Base-by-base conservation (phyloP, 192 early-diverging fungal species). In the Obelidium mucronatum region DNA sequence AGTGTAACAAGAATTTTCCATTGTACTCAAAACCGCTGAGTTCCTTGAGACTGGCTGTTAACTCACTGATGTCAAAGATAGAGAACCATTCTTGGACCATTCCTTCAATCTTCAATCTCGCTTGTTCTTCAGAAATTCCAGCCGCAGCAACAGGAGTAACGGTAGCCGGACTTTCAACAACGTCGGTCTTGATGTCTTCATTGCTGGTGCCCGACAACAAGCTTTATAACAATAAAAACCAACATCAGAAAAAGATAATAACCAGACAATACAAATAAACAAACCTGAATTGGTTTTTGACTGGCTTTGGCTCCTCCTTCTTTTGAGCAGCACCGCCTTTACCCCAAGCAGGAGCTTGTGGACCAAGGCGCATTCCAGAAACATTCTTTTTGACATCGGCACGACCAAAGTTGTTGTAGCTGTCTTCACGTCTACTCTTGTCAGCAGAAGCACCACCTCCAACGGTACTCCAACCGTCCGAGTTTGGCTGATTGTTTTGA, bases 1-100 rank as follows among this genome's bases (percentile, higher is more conserved):
- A 63, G 55, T 83, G 83, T 17, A 74, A 65, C 30, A 90, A 85
- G 62, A 90, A 79, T 6, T 87, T 83, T 1, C 74, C 75, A 79
- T 88, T 86, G 70, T 85, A 79, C 54, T 85, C 85, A 73, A 80
- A 79, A 63, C 88, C 86, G 48, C 84, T 85, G 52, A 93, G 80
- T 73, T 93, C 93, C 85, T 93, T 89, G 63, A 92, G 80, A 73
- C 90, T 90, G 56, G 82, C 79, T 52, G 88, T 74, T 36, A 93
- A 78, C 80, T 95, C 93, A 24, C 42, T 67, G 5, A 89, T 84
- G 75, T 84, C 81, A 75, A 80, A 82, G 40, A 91, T 72, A 6
- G 82, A 77, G 58, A 88, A 70, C 75, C 87, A 94, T 81, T 93
- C 92, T 55, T 84, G 76, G 30, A 92, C 60, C 52, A 89, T 83